phyloP scores from a whole-genome alignment of 2,329 filamentous ascomycete genomes.

The Graphium sp. region DNA sequence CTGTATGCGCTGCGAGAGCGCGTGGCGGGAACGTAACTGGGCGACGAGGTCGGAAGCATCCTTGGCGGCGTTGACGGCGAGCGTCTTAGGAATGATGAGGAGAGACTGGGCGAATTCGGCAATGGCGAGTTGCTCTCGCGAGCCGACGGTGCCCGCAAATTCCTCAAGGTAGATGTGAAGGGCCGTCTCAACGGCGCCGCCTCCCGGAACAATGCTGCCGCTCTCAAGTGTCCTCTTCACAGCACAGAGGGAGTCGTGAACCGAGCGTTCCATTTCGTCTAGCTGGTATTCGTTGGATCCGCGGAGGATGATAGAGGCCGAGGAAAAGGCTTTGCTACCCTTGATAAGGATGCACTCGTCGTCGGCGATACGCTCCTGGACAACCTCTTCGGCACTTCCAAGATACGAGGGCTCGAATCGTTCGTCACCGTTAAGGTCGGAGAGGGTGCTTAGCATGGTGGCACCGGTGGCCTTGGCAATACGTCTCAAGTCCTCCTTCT shows the following conservation, averaged over 20 bases:
- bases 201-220: constrained; percentile 89
- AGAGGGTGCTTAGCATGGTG: constrained; percentile 81
- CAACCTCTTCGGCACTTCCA: constrained; percentile 84
- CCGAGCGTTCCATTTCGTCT: constrained; percentile 97
- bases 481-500: constrained; percentile 92
- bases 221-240: constrained; percentile 96
- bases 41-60: constrained; percentile 90
- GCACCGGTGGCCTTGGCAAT: constrained; percentile 95
- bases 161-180: constrained; percentile 98
- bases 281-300: constrained; percentile 92
- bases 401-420: constrained; percentile 84
- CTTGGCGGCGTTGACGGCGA: constrained; percentile 94
- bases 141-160: constrained; percentile 93
- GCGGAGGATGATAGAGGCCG: constrained; percentile 88
- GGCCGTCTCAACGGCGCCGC: constrained; percentile 94
- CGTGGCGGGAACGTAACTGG: constrained; percentile 85
- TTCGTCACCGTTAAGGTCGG: constrained; percentile 94
- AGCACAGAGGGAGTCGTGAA: constrained; percentile 91
- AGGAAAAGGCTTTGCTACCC: constrained; percentile 86
- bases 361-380: constrained; percentile 97
- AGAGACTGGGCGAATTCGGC: constrained; percentile 93
- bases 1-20: constrained; percentile 79
- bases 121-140: constrained; percentile 92
- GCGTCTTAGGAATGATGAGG: constrained; percentile 86
- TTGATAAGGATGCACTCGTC: constrained; percentile 96